These are phyloP conservation scores for Penicillium argentinense DNA, from an alignment of 495 filamentous ascomycete genomes.

Conservation along the genomic window DNA sequence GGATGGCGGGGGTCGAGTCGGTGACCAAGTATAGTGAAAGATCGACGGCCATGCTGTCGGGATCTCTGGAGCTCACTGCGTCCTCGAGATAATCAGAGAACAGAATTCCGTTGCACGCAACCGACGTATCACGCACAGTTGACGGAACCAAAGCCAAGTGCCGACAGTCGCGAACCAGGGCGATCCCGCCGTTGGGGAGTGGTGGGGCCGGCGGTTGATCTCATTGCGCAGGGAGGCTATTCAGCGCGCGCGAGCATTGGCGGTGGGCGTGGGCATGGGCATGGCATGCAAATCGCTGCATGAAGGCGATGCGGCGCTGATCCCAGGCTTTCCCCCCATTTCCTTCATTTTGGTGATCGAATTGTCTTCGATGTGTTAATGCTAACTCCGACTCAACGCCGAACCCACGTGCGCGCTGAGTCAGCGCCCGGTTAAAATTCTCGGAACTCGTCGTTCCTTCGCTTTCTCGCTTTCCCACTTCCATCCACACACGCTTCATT, in stretches of 20 bases:
- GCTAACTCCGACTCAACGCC: conserved; percentile 2
- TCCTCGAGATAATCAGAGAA: neutral
- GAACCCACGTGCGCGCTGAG: conserved; percentile 28
- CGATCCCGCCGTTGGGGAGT: conserved; percentile 19
- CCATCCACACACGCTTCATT: conserved; percentile 10
- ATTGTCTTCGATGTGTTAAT: no score
- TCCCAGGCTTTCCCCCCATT: no score
- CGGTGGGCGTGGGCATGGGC: neutral
- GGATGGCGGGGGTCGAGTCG: conserved; percentile 79
- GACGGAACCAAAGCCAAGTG: neutral
- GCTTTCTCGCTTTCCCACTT: conserved; percentile 7
- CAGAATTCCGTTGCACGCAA: neutral
- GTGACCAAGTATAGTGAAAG: conserved; percentile 87
- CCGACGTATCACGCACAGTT: conserved; percentile 7
- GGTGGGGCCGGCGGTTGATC: conserved; percentile 21
- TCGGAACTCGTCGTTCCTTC: conserved; percentile 13
- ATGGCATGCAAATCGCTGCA: no score
- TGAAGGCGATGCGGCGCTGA: no score
- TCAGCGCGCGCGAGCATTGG: neutral
- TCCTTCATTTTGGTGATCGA: no score
- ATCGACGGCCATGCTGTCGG: conserved; percentile 41
- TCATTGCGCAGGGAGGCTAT: conserved; percentile 9
- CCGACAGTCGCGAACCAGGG: conserved; percentile 10
- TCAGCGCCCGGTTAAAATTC: conserved; percentile 18
- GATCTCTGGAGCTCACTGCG: neutral